Evolutionary conservation across 176 grass and related monocot species (phyloP), one percentile per base, ranked within the genome.

Genomic region (Avena sativa): DNA sequence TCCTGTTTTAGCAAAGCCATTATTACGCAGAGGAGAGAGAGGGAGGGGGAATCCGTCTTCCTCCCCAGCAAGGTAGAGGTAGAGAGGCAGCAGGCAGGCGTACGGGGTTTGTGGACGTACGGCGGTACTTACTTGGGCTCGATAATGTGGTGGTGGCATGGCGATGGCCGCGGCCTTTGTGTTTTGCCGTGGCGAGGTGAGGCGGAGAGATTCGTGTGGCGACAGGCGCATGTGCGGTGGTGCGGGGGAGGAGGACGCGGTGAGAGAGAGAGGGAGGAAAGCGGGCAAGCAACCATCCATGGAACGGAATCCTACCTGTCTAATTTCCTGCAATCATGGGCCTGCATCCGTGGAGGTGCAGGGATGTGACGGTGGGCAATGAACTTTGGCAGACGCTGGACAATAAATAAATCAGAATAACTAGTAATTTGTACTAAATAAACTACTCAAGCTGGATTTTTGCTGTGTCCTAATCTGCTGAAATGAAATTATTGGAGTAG

Each of bases 1-100:
- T 58, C 79, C 82, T 15, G 67, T 87, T 87, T 87, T 71, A 32
- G 86, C 59, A 91, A 84, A 51, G 89, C 60, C 89, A 83, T 79
- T 70, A 87, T 56, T 53, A 9, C n/a, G 25, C 8, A 1, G 20
- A 30, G 44, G 66, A 55, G 66, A 32, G 1, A 78, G 48, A 15
- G 63, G 9, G 50, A 71, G n/a, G 32, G 1, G 4, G 19, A 40
- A 9, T 52, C 70, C 86, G 65, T 87, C 78, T 74, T 26, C 19
- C 23, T 40, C 6, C 2, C 49, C 51, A n/a, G n/a, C n/a, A 30
- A 17, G 47, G 73, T 0, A 8, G 43, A 36, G 66, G n/a, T n/a
- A n/a, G 34, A 36, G 34, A 36, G 34, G 53, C n/a, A 25, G 32
- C 13, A 1, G 38, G 53, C 53, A 61, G 82, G 82, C 26, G 83